Evolutionary conservation across 257 asterid species (phyloP).

Genomic region (Solanum ahanhuiri): DNA sequence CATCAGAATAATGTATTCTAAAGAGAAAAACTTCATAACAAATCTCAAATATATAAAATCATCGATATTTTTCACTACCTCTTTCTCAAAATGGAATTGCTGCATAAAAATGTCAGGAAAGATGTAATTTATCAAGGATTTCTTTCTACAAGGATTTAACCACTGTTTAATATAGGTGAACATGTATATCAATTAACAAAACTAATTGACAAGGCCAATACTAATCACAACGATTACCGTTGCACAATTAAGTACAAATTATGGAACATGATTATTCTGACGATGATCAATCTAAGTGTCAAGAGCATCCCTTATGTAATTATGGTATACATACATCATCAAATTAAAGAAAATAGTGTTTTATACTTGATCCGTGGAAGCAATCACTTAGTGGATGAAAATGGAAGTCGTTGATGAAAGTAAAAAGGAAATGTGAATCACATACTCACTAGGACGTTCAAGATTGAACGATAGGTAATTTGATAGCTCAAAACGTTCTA

Average conservation of each 20-base stretch:
- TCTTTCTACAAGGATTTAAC: background rate
- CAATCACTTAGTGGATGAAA: background rate
- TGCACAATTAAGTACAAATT: background rate
- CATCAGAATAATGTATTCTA: background rate
- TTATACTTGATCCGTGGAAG: background rate
- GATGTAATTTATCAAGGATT: background rate
- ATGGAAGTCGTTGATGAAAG: constrained; percentile 7
- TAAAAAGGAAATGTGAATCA: constrained; percentile 26
- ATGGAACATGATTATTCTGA: background rate
- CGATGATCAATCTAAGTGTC: background rate
- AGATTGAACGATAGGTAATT: constrained; percentile 56
- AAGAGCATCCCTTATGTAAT: background rate
- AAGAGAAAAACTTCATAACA: background rate
- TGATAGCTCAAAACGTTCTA: constrained; percentile 90
- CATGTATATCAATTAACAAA: background rate
- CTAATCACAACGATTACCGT: background rate
- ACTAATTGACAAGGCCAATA: background rate
- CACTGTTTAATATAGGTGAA: background rate
- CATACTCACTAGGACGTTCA: constrained; percentile 89
- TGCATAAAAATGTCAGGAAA: background rate
- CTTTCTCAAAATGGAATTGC: background rate
- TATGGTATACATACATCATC: background rate
- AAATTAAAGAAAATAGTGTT: background rate
- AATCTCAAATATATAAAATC: background rate
- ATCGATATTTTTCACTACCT: background rate